Evolutionary conservation across 768 basidiomycete species (phyloP), one percentile per base, ranked within the genome.

Genomic region (Xerocomus spinulosus): DNA sequence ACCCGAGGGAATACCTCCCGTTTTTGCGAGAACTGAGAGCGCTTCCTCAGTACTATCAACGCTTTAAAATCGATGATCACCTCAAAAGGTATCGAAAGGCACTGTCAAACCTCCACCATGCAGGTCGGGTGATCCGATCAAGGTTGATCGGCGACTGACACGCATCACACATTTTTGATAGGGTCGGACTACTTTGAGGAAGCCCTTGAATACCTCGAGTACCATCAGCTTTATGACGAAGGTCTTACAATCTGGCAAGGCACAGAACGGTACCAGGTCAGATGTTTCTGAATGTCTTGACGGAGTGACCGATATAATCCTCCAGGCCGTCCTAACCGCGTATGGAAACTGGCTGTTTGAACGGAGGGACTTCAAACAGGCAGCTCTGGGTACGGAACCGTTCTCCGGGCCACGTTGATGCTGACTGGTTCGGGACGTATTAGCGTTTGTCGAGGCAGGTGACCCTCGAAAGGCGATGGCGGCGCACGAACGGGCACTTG

Each of bases 1-100:
- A 99, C 66, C 96, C 96, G 6, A 78, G 93, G 57, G 96, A 99
- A 63, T 99, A 99, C 60, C 80, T 99, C 0, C 96, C 96, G 0
- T 98, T 99, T 81, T 76, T 99, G 26, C 82, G 92, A 9, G 91
- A 95, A 55, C 76, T 99, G 8, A 81, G 90, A 17, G 77, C 84
- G 0, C 52, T 67, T 24, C 87, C 92, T 37, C 80, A 79, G 49
- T 77, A 81, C 60, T 90, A 95, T 58, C 94, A 97, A 56, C 72
- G 81, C 37, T 96, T 90, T 72, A 79, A 79, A 55, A 98, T 99
- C 49, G 94, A 99, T 60, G 92, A 97, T 59, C 83, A 97, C 63
- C 77, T 98, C 33, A 82, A 81, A 61, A 79, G 90, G 26, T 70
- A 87, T 55, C 73, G 76, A 41, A 85, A 77, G 46, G 95, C 95